These are phyloP conservation scores for Calonectria henricotiae DNA, from an alignment of 2,329 filamentous ascomycete genomes.

Conservation along the genomic window DNA sequence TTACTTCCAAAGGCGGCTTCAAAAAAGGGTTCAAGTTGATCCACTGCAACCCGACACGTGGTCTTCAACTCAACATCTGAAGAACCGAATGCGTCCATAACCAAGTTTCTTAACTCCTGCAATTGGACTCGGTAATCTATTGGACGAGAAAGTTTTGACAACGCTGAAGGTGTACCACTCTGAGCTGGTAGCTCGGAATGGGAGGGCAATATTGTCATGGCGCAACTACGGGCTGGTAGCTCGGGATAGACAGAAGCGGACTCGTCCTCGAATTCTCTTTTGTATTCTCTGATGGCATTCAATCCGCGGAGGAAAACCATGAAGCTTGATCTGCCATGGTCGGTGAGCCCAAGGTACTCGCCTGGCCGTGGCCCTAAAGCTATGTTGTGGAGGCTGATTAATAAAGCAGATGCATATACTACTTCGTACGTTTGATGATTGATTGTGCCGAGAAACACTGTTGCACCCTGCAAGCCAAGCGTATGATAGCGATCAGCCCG, in stretches of 20 bases:
- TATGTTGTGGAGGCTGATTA: constrained; percentile 11
- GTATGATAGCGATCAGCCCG: constrained; percentile 4
- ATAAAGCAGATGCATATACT: not conserved
- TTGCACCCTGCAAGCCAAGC: not conserved
- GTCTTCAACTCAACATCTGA: not conserved
- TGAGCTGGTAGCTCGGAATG: not conserved
- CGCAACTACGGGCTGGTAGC: not conserved
- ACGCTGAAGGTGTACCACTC: not conserved
- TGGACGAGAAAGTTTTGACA: not conserved
- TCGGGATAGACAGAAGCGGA: not conserved
- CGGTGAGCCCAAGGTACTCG: not conserved
- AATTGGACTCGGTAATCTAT: not conserved
- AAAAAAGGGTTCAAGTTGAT: constrained; percentile 7
- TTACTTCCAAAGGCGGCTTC: not conserved
- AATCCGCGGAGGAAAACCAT: constrained; percentile 16
- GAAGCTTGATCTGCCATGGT: not conserved
- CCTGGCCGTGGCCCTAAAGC: not conserved
- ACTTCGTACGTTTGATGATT: constrained; percentile 4
- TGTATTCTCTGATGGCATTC: constrained; percentile 12
- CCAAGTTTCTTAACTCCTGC: not conserved
- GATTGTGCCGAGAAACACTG: not conserved
- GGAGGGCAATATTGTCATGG: not conserved
- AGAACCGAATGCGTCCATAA: not conserved
- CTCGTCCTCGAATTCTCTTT: not conserved
- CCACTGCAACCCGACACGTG: not conserved